Evolutionary conservation across 176 grass and related monocot species (phyloP).

Genomic region (Puya raimondii): DNA sequence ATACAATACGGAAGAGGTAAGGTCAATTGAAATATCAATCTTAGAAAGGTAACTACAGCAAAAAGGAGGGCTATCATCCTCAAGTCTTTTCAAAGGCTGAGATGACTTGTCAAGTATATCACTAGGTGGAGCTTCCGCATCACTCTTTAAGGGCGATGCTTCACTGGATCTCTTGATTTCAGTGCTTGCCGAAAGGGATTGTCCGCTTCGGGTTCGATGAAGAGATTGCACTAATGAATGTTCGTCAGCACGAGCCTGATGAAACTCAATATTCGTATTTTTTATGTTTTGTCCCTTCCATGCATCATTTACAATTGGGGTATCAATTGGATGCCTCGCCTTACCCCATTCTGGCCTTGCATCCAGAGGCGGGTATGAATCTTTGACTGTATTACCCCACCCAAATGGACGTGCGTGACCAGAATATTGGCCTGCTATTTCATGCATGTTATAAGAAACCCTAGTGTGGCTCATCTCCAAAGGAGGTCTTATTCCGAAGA

Average conservation of each 20-base stretch:
- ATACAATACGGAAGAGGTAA: constrained; percentile 27
- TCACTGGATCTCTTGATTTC: constrained; percentile 17
- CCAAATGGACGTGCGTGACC: constrained; percentile 19
- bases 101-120: constrained; percentile 8
- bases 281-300: background rate
- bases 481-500: constrained; percentile 24
- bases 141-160: constrained; percentile 7
- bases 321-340: constrained; percentile 1
- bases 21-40: constrained; percentile 24
- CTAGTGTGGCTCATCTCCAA: constrained; percentile 19
- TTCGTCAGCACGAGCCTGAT: constrained; percentile 12
- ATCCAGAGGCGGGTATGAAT: constrained; percentile 20
- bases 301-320: background rate
- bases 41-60: constrained; percentile 28
- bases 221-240: constrained; percentile 8
- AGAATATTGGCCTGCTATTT: constrained; percentile 22
- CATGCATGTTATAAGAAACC: constrained; percentile 30
- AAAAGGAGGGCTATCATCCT: constrained; percentile 9
- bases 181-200: background rate
- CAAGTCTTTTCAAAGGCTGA: constrained; percentile 15
- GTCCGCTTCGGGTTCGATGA: constrained; percentile 6
- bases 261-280: background rate
- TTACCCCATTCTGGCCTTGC: constrained; percentile 6
- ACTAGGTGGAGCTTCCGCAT: constrained; percentile 3
- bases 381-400: constrained; percentile 20